A percentile compares a stretch with the other conserved stretches of the same genome.
These are phyloP conservation scores for Inonotus obliquus DNA, from an alignment of 1,284 basidiomycete genomes.

Conservation along the genomic window DNA sequence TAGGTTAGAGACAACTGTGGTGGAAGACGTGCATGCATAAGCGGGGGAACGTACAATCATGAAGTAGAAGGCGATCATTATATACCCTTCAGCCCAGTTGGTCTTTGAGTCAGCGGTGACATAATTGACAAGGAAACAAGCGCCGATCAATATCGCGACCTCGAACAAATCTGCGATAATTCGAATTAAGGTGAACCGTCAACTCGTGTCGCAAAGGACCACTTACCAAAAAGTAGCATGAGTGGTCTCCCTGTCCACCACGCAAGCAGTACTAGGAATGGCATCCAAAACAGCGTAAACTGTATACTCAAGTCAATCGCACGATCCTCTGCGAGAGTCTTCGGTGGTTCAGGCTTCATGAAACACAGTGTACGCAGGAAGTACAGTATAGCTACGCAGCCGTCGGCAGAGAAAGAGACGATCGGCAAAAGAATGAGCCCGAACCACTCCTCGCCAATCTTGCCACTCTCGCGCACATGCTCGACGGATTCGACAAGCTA, in stretches of 20 bases:
- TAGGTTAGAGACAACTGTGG: background rate
- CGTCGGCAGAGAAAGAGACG: conserved; percentile 67
- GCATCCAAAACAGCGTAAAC: conserved; percentile 65
- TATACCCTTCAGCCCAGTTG: conserved; percentile 61
- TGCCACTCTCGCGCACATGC: conserved; percentile 37
- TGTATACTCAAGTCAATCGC: conserved; percentile 66
- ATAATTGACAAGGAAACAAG: conserved; percentile 68
- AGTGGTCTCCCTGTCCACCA: conserved; percentile 56
- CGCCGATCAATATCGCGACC: conserved; percentile 51
- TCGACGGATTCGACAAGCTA: conserved; percentile 63
- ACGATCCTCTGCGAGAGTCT: conserved; percentile 49
- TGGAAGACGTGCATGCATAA: background rate
- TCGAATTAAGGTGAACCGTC: background rate
- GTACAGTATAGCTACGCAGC: conserved; percentile 30
- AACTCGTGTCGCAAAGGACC: background rate
- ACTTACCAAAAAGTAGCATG: conserved; percentile 50
- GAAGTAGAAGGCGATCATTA: conserved; percentile 56
- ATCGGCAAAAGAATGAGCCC: conserved; percentile 64
- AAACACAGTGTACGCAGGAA: conserved; percentile 32
- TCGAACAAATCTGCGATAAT: conserved; percentile 45
- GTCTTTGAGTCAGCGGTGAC: conserved; percentile 67
- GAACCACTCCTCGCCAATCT: conserved; percentile 59
- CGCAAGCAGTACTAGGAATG: conserved; percentile 50
- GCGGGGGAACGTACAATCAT: conserved; percentile 39
- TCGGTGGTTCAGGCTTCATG: conserved; percentile 36